Conservation (phyloP, 1,139 yeast genomes). For the Candida gigantensis region DNA sequence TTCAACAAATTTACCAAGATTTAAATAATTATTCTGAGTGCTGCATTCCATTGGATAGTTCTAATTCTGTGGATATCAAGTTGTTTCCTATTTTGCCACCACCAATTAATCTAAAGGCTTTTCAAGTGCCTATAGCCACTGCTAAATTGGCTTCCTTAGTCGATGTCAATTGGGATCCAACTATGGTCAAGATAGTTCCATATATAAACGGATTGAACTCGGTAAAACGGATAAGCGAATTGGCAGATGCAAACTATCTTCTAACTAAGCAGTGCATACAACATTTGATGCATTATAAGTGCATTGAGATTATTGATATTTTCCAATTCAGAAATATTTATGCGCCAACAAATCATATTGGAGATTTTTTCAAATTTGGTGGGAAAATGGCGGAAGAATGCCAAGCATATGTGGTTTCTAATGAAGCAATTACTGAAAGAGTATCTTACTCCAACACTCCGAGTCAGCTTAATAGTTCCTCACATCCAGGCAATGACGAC, state of each 20-base stretch:
- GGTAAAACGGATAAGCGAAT: conserved; percentile 68
- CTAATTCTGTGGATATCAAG: conserved; percentile 90
- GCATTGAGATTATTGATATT: conserved; percentile 79
- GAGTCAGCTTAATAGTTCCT: conserved; percentile 9
- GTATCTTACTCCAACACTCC: conserved; percentile 12
- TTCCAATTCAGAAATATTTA: conserved; percentile 88
- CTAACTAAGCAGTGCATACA: conserved; percentile 86
- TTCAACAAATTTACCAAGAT: conserved; percentile 90
- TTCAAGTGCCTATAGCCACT: conserved; percentile 87
- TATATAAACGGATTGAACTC: conserved; percentile 88
- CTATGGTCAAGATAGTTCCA: conserved; percentile 85
- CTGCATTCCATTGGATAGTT: conserved; percentile 86
- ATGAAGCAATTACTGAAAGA: conserved; percentile 15
- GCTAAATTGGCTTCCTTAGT: conserved; percentile 69
- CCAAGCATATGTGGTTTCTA: conserved; percentile 69
- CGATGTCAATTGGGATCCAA: conserved; percentile 96
- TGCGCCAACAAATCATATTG: conserved; percentile 82
- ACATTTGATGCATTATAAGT: conserved; percentile 86
- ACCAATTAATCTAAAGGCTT: conserved; percentile 71
- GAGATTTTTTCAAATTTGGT: conserved; percentile 62
- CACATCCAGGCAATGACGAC: conserved; percentile 5
- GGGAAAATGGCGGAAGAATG: conserved; percentile 75
- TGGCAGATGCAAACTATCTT: conserved; percentile 79
- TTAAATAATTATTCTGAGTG: conserved; percentile 94
- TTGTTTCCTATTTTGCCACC: conserved; percentile 84